A percentile compares a stretch with the other conserved stretches of the same genome.
Evolutionary conservation across 768 basidiomycete species (phyloP).

Genomic region (Lactarius hengduanensis): DNA sequence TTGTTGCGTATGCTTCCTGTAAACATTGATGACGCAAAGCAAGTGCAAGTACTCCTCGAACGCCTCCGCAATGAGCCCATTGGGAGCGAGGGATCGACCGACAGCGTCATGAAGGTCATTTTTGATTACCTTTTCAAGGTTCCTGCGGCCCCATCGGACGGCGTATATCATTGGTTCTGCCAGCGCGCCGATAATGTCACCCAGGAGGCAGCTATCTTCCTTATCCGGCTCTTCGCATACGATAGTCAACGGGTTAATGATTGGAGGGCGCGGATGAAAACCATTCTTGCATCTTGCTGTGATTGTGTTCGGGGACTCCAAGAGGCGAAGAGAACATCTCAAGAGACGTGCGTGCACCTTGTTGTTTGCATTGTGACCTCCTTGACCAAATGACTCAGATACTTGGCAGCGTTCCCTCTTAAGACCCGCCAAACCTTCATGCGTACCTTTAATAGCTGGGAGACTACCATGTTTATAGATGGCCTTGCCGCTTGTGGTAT

Average conservation of each 20-base stretch:
- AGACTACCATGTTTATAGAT: constrained; percentile 51
- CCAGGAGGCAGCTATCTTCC: constrained; percentile 71
- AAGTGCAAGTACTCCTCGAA: constrained; percentile 51
- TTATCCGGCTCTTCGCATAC: constrained; percentile 82
- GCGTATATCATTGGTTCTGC: constrained; percentile 79
- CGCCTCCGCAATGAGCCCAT: constrained; percentile 59
- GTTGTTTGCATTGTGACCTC: not conserved
- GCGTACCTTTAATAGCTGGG: constrained; percentile 62
- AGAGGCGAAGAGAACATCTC: constrained; percentile 60
- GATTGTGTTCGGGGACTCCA: constrained; percentile 70
- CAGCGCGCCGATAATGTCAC: constrained; percentile 53
- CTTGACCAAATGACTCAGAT: constrained; percentile 46
- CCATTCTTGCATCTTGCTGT: constrained; percentile 61
- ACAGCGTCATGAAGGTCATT: constrained; percentile 48
- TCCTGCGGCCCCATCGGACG: constrained; percentile 34
- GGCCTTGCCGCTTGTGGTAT: constrained; percentile 41
- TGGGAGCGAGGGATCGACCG: constrained; percentile 48
- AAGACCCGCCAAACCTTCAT: constrained; percentile 58
- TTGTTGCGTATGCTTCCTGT: constrained; percentile 11
- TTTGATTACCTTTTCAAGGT: constrained; percentile 55
- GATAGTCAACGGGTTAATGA: constrained; percentile 51
- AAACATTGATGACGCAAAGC: constrained; percentile 11
- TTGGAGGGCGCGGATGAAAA: constrained; percentile 60
- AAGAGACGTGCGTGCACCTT: constrained; percentile 61
- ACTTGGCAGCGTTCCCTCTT: constrained; percentile 64